These are phyloP conservation scores for Hanseniaspora meyeri DNA, from an alignment of 805 yeast genomes.

Conservation along the genomic window DNA sequence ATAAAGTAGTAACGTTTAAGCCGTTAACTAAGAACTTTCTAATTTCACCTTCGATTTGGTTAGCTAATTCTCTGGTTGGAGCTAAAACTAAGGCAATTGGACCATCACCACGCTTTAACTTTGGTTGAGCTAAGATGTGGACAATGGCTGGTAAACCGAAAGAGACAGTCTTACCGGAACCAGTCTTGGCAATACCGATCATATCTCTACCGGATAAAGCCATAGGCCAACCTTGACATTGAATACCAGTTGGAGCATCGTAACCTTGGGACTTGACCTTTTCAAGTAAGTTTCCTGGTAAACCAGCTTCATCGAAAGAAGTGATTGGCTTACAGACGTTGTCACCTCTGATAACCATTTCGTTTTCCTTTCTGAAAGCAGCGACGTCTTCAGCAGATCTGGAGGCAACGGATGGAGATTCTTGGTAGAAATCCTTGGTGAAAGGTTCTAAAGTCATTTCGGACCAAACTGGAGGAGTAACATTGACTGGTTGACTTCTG, in stretches of 20 bases:
- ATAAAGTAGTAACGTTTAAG: conserved; percentile 92
- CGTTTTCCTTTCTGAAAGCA: conserved; percentile 66
- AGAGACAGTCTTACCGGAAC: conserved; percentile 96
- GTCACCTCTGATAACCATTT: conserved; percentile 72
- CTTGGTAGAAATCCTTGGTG: conserved; percentile 89
- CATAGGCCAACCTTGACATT: conserved; percentile 99
- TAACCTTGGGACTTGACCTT: conserved; percentile 90
- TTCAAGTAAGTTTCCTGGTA: conserved; percentile 81
- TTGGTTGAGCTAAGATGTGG: conserved; percentile 96
- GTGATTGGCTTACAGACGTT: conserved; percentile 93
- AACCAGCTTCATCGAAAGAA: conserved; percentile 90
- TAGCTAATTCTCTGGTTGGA: conserved; percentile 98
- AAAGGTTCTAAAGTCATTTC: conserved; percentile 58
- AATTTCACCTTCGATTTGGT: conserved; percentile 92
- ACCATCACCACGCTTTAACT: conserved; percentile 87
- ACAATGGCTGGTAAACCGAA: conserved; percentile 95
- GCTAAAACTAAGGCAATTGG: conserved; percentile 92
- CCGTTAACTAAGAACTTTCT: conserved; percentile 81
- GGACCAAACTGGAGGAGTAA: conserved; percentile 67
- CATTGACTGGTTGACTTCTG: conserved; percentile 27
- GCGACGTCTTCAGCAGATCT: conserved; percentile 65
- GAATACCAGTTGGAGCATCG: conserved; percentile 88
- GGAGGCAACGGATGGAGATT: conserved; percentile 62
- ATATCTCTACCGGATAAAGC: conserved; percentile 96
- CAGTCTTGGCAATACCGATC: conserved; percentile 98